phyloP scores from a whole-genome alignment of 1,139 yeast species.

The Pichia sp. region DNA sequence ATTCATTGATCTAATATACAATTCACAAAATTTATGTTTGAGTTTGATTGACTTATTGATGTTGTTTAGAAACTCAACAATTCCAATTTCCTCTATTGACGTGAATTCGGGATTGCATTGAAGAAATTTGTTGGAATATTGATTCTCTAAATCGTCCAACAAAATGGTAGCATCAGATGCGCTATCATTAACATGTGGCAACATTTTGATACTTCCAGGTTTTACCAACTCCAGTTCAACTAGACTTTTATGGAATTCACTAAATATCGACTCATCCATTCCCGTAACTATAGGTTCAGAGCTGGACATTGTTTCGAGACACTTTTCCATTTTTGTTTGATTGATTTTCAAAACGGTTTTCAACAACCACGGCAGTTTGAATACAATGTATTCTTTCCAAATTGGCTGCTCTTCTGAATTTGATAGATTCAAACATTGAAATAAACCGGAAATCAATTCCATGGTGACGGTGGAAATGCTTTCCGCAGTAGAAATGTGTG shows the following conservation, averaged over 20 bases:
- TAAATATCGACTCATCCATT: slow-evolving; percentile 10
- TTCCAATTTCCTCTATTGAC: slow-evolving; percentile 23
- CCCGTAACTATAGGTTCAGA: background rate
- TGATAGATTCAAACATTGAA: slow-evolving; percentile 20
- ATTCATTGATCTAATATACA: slow-evolving; percentile 12
- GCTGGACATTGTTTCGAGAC: background rate
- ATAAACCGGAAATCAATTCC: slow-evolving; percentile 19
- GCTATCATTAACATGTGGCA: background rate
- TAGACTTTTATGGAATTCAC: slow-evolving; percentile 14
- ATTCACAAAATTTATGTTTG: slow-evolving; percentile 13
- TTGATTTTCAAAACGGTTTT: slow-evolving; percentile 19
- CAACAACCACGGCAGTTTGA: slow-evolving; percentile 19
- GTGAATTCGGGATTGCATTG: slow-evolving; percentile 26
- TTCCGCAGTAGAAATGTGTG: slow-evolving; percentile 21
- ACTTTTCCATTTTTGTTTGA: slow-evolving; percentile 19
- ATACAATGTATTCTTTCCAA: slow-evolving; percentile 21
- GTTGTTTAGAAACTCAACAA: slow-evolving; percentile 13
- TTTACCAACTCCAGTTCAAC: slow-evolving; percentile 17
- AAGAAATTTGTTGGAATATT: slow-evolving; percentile 17
- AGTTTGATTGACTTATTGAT: slow-evolving; percentile 11
- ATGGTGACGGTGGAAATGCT: slow-evolving; percentile 21
- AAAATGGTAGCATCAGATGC: background rate
- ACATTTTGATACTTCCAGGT: slow-evolving; percentile 3
- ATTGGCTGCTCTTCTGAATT: slow-evolving; percentile 11
- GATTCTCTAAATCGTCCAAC: slow-evolving; percentile 11